phyloP scores from a whole-genome alignment of 2,329 filamentous ascomycete species.

The Berkeleyomyces rouxiae region DNA sequence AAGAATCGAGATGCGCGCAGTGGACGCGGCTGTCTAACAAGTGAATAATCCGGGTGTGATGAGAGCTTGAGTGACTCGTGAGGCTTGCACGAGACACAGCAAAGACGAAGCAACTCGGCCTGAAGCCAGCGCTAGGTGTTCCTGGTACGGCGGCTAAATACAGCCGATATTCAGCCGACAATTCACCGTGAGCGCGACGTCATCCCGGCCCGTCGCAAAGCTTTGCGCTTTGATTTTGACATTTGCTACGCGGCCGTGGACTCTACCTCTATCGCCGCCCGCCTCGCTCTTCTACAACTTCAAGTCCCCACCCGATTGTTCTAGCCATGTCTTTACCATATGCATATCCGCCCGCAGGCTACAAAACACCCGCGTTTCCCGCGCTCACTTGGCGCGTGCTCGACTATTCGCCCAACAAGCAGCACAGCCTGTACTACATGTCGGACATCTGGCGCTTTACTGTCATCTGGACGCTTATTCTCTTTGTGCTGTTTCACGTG shows the following conservation, averaged over 20 bases:
- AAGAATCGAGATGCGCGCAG: background rate
- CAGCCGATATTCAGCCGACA: constrained; percentile 1
- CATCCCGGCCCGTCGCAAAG: background rate
- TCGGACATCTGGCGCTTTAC: constrained; percentile 78
- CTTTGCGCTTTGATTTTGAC: background rate
- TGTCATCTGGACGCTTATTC: constrained; percentile 67
- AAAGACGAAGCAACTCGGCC: background rate
- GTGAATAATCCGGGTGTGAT: background rate
- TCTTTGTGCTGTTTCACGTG: constrained; percentile 60
- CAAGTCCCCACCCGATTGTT: background rate
- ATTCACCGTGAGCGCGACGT: background rate
- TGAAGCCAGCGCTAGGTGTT: background rate
- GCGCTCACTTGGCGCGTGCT: constrained; percentile 60
- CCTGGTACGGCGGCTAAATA: background rate
- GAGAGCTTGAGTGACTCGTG: background rate
- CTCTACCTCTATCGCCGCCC: constrained; percentile 10
- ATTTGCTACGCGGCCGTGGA: constrained; percentile 16
- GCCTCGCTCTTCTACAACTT: too few relatives aligned
- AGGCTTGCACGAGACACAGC: background rate
- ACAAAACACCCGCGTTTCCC: constrained; percentile 57
- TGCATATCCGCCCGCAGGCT: constrained; percentile 29
- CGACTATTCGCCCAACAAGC: constrained; percentile 25
- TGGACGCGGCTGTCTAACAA: background rate
- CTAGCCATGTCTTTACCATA: too few relatives aligned
- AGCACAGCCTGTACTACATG: constrained; percentile 52